phyloP scores from a whole-genome alignment of 2,329 filamentous ascomycete genomes.

The Fusarium hostae region DNA sequence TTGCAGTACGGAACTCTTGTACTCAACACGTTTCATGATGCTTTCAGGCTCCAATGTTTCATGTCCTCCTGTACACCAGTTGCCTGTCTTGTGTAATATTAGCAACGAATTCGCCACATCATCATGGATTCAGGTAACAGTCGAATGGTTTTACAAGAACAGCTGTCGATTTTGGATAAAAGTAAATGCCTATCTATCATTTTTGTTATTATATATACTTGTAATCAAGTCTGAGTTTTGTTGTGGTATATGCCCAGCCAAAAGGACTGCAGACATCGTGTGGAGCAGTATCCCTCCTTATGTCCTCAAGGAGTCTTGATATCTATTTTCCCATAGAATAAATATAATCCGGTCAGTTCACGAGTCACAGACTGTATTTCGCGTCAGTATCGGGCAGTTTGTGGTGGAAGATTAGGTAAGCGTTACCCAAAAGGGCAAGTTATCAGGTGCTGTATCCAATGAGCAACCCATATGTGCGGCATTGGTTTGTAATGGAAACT shows the following conservation, averaged over 20 bases:
- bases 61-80: conserved; percentile 5
- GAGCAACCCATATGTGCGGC: conserved; percentile 15
- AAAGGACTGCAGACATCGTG: neutral
- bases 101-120: neutral
- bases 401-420: conserved; percentile 14
- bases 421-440: conserved; percentile 30
- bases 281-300: neutral
- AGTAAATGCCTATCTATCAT: neutral
- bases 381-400: neutral
- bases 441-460: conserved; percentile 28
- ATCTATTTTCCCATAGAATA: neutral
- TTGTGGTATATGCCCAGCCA: neutral
- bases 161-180: neutral
- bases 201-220: neutral
- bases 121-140: neutral
- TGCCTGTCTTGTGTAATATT: conserved; percentile 16
- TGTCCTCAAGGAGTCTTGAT: neutral
- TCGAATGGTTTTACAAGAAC: neutral
- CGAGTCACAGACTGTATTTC: neutral
- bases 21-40: neutral
- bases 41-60: neutral
- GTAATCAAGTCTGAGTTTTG: neutral
- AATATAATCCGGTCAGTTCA: neutral
- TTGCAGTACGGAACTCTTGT: neutral
- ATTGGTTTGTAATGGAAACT: conserved; percentile 30